Percentiles rank a stretch among this genome's conserved stretches.
Conservation (phyloP, 2,329 filamentous ascomycete genomes). For the Metarhizium anisopliae region DNA sequence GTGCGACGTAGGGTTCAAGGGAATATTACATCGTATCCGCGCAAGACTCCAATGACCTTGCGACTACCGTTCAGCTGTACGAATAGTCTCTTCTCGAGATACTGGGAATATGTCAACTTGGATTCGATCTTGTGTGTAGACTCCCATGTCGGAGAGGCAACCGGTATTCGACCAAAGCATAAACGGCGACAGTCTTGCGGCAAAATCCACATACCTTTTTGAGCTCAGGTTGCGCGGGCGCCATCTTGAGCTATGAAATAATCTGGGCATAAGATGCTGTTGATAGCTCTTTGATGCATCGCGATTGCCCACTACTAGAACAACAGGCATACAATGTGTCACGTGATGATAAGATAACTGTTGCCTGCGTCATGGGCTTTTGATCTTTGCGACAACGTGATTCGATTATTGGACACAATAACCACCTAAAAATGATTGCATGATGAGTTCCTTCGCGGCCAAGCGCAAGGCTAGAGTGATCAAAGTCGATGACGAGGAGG, state of each 20-base stretch:
- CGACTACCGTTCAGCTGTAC: constrained; percentile 96
- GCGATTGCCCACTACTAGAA: constrained; percentile 9
- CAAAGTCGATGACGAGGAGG: constrained; percentile 59
- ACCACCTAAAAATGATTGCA: constrained; percentile 10
- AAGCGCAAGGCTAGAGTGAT: constrained; percentile 71
- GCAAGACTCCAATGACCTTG: constrained; percentile 88
- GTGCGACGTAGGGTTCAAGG: background rate
- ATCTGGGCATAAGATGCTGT: constrained; percentile 1
- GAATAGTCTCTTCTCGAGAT: constrained; percentile 98
- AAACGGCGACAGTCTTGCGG: background rate
- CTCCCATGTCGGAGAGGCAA: background rate
- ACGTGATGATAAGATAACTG: constrained; percentile 41
- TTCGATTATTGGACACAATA: background rate
- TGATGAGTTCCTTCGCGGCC: constrained; percentile 45
- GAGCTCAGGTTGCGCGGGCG: constrained; percentile 96
- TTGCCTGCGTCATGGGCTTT: constrained; percentile 1
- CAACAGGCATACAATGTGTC: constrained; percentile 15
- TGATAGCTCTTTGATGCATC: constrained; percentile 15
- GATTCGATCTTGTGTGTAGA: background rate
- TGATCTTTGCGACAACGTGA: background rate
- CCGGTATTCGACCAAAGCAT: background rate
- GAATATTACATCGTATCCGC: constrained; percentile 81
- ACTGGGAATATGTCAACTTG: constrained; percentile 46
- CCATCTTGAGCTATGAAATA: constrained; percentile 56
- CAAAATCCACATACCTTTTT: constrained; percentile 65